Base-by-base conservation (phyloP, 768 basidiomycete species). In the Aureoboletus auriporus region DNA sequence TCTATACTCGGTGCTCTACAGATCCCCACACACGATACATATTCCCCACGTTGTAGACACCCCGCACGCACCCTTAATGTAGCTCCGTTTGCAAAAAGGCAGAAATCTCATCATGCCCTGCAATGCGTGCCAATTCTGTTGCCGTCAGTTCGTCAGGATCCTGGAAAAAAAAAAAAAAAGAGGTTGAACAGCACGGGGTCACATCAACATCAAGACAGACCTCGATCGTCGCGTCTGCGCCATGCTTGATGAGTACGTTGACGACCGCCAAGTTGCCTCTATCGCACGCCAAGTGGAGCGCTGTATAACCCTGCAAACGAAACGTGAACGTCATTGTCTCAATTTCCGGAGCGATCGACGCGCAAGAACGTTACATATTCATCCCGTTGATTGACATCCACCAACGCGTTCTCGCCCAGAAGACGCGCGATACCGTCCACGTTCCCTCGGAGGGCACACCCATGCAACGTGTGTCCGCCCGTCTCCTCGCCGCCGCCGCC, bases 231-330 rank as follows among this genome's bases (percentile, higher is more conserved):
- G 59, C 64, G 56, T 91, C 80, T 6, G 86, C 92, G 5, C 89
- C 90, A 43, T 72, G 70, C 17, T 71, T 56, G 16, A 93, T 61
- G 35, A 96, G 66, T 5, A 82, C 47, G 53, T 74, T 67, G 2
- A 87, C 85, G 3, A 79, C 69, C 0, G 73, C 70, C 7, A 71
- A 46, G 57, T 82, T 75, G 1, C 93, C 93, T 59, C 93, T 74
- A 65, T 96, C 93, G 26, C 84, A 80, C 5, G 93, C 93, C 0
- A 94, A 74, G 58, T 96, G 93, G 16, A 96, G 68, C 8, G 93
- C 77, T 0, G 92, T 89, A 63, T 92, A 93, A 31, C 90, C 93
- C 93, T 96, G 58, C 16, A 40, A 43, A 47, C 12, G 28, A 33
- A 14, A 33, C 33, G 14, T 33, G 12, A 34, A 30, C 10, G 45